Evolutionary conservation across 75 land plant genomes (phyloP), one percentile per base, ranked within the genome.

Genomic region (Picea sitchensis): DNA sequence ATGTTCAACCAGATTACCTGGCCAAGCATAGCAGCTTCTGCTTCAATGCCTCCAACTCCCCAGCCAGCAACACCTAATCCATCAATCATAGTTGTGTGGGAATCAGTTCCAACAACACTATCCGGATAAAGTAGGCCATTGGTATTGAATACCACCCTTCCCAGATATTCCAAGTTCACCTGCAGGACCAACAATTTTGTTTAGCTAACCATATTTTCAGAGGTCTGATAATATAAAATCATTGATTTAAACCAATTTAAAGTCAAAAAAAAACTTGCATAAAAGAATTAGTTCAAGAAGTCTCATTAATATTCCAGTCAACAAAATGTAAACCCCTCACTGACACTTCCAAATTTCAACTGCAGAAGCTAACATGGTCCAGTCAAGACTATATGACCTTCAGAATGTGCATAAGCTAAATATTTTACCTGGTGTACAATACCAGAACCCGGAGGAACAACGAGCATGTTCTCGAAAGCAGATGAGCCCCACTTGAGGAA

Each of bases 1-100:
- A 60, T 18, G 12, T 47, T 47, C 57, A 56, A 32, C 20, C 38
- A 41, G 12, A 56, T 30, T 84, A 93, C 95, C 87, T 93, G 95
- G 38, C 97, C 95, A 87, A 94, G 95, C 95, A 94, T 93, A 63
- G 93, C 87, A 59, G 97, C 91, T 77, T 94, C 97, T 77, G 97
- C 97, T 79, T 94, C 97, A 83, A 94, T 94, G 15, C 97, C 97
- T 71, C 97, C 97, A 85, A 94, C 97, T 72, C 97, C 97, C 97
- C 97, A 94, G 14, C 97, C 97, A 78, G 97, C 97, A 84, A 94
- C 97, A 79, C 97, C 97, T 68, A 94, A 82, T 18, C 97, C 97
- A 78, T 93, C 97, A 65, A 93, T 93, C 97, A 94, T 94, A 31
- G 97, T 94, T 73, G 97, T 94, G 83, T 94, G 97, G 17, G 97